Conservation (phyloP, 805 yeast genomes). For the Candida fluviatilis region DNA sequence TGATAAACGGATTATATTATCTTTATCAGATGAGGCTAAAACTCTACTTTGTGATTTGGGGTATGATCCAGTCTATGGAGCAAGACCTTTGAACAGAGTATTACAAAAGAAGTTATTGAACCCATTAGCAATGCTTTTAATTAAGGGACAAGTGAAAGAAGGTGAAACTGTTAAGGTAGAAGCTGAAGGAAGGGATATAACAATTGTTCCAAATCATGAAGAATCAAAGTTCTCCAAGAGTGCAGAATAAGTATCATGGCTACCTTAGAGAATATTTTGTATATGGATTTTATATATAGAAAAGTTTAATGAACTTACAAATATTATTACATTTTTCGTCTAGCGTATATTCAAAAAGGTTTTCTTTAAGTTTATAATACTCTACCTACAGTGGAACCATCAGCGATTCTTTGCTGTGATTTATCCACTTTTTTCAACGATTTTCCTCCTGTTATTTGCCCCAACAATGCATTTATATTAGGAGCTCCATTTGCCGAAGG, state of each 20-base stretch:
- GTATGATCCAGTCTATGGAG: constrained; percentile 90
- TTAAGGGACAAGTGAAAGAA: constrained; percentile 68
- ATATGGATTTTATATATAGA: background rate
- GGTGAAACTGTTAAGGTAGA: constrained; percentile 28
- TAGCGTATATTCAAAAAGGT: too few relatives aligned
- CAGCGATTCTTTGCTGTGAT: constrained; percentile 42
- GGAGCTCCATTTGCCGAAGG: constrained; percentile 25
- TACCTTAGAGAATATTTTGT: background rate
- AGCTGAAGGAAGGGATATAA: constrained; percentile 20
- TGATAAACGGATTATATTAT: constrained; percentile 68
- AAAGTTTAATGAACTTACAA: background rate
- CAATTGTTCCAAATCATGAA: constrained; percentile 30
- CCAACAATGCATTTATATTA: constrained; percentile 47
- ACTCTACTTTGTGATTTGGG: constrained; percentile 80
- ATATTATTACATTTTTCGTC: too few relatives aligned
- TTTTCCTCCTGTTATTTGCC: constrained; percentile 54
- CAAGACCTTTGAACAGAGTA: constrained; percentile 90
- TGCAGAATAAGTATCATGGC: constrained; percentile 1
- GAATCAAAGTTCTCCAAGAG: constrained; percentile 8
- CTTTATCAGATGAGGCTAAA: constrained; percentile 60
- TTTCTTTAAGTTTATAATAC: too few relatives aligned
- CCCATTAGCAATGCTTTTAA: constrained; percentile 77
- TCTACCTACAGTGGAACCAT: constrained; percentile 46
- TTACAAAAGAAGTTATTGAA: constrained; percentile 81
- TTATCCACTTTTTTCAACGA: constrained; percentile 49